Base-by-base conservation (phyloP, 2,329 filamentous ascomycete species). In the Xenoacremonium recifei region DNA sequence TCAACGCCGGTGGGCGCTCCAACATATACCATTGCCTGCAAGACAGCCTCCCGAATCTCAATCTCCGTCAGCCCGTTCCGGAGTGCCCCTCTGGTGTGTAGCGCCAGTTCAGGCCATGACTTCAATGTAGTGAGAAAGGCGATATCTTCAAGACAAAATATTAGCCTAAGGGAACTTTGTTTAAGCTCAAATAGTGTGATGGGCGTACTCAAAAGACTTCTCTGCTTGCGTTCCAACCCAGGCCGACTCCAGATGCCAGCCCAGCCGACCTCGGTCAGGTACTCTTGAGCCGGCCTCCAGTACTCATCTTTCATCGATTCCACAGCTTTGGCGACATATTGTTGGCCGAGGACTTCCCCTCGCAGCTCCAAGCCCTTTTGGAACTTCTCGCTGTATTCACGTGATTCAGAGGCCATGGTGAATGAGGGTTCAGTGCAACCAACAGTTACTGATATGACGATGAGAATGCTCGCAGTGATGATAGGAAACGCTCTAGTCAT, bases 281-380 rank as follows among this genome's bases (percentile, higher is more conserved):
- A 37, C 4, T 53, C 50, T 12, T 53, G 50, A 0, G 44, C 49
- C 3, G 50, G 50, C 5, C 39, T 50, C 41, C 49, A 52, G 31
- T 52, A 53, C 21, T 53, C 50, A 4, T 53, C 44, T 3, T 53
- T 30, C 31, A 17, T 40, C 21, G 23, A 29, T 16, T 29, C 44
- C 29, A 45, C 9, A n/a, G 50, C 50, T 32, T 50, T 51, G 30
- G 42, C 41, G 29, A 53, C 50, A 21, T 53, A 53, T 43, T 53
- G 31, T 5, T 53, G 49, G 9, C 49, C 50, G 1, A 53, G 47
- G 9, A 50, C 45, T 13, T 53, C 45, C 2, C 47, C 42, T 1
- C 50, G 40, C 13, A 45, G 37, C 6, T 9, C 29, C 10, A 32
- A 15, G 15, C 29, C 29, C 29, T 32, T 9, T 15, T 32, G 45